A percentile compares a stretch with the other conserved stretches of the same genome.
These are phyloP conservation scores for Malassezia equina DNA, from an alignment of 1,284 basidiomycete genomes.

Conservation along the genomic window DNA sequence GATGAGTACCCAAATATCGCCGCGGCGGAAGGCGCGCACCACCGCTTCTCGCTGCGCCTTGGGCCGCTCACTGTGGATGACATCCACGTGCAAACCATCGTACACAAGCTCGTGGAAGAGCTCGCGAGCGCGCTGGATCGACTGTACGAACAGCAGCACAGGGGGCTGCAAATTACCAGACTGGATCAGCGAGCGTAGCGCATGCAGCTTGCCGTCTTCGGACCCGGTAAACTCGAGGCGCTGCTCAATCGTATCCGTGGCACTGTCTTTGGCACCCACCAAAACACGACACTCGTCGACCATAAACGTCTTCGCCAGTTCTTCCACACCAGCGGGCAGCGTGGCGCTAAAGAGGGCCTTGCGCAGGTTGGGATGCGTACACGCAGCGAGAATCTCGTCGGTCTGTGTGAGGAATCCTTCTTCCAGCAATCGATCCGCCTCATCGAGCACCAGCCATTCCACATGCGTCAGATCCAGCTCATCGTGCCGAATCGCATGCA, in stretches of 20 bases:
- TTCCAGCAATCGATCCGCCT: constrained; percentile 59
- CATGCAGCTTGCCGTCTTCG: constrained; percentile 78
- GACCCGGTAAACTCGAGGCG: constrained; percentile 80
- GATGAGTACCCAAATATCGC: constrained; percentile 45
- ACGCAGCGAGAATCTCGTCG: constrained; percentile 75
- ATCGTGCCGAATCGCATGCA: constrained; percentile 38
- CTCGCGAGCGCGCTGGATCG: constrained; percentile 79
- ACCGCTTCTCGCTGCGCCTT: constrained; percentile 72
- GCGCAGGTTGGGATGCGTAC: constrained; percentile 62
- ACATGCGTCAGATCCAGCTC: constrained; percentile 37
- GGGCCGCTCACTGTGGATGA: constrained; percentile 78
- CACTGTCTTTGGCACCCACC: constrained; percentile 60
- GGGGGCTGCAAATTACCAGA: constrained; percentile 77
- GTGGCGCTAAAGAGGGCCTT: constrained; percentile 92
- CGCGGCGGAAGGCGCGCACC: constrained; percentile 64
- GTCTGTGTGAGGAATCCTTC: constrained; percentile 76
- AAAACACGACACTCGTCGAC: constrained; percentile 39
- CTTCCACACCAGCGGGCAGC: constrained; percentile 76
- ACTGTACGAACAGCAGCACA: constrained; percentile 83
- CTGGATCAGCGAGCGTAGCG: constrained; percentile 65
- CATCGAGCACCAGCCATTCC: constrained; percentile 35
- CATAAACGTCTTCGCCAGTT: constrained; percentile 73
- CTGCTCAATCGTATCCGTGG: constrained; percentile 68
- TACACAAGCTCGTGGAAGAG: constrained; percentile 76
- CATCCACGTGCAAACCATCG: constrained; percentile 76